Conservation (phyloP, 345 rosid species). For the Luvunga scandens region DNA sequence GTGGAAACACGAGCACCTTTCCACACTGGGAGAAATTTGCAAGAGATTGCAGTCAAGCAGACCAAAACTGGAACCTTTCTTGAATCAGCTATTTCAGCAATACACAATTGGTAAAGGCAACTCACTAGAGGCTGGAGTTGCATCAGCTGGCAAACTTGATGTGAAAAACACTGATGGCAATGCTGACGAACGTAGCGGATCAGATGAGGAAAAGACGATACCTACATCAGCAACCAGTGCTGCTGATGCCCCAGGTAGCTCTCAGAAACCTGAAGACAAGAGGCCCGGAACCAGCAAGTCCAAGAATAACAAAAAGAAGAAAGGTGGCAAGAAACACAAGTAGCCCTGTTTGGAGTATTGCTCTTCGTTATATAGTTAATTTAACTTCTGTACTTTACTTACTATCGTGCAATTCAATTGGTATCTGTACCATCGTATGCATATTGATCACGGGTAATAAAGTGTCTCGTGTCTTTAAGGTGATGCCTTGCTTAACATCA, state of each 20-base stretch:
- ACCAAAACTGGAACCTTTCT: conserved; percentile 10
- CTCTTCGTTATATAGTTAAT: too few species aligned
- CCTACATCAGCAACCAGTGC: neutral
- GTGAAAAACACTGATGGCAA: neutral
- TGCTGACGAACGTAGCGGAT: conserved; percentile 1
- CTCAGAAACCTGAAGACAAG: neutral
- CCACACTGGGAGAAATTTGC: conserved; percentile 19
- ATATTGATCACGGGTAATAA: too few species aligned
- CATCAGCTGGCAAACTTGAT: neutral
- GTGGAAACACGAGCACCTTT: neutral
- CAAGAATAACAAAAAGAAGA: conserved; percentile 1
- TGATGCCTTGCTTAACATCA: too few species aligned
- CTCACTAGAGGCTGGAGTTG: neutral
- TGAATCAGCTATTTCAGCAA: conserved; percentile 13
- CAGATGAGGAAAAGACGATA: neutral
- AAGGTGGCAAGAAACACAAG: conserved; percentile 9
- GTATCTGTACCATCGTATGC: too few species aligned
- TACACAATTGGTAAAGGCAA: neutral
- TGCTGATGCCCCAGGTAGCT: neutral
- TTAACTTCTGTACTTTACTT: too few species aligned
- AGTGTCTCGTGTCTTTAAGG: too few species aligned
- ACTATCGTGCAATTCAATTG: too few species aligned
- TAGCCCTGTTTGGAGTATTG: neutral
- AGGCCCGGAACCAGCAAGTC: neutral
- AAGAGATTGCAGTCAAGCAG: conserved; percentile 19